These are phyloP conservation scores for Rhizomucor miehei DNA, from an alignment of 371 early-diverging fungal genomes.

Conservation along the genomic window DNA sequence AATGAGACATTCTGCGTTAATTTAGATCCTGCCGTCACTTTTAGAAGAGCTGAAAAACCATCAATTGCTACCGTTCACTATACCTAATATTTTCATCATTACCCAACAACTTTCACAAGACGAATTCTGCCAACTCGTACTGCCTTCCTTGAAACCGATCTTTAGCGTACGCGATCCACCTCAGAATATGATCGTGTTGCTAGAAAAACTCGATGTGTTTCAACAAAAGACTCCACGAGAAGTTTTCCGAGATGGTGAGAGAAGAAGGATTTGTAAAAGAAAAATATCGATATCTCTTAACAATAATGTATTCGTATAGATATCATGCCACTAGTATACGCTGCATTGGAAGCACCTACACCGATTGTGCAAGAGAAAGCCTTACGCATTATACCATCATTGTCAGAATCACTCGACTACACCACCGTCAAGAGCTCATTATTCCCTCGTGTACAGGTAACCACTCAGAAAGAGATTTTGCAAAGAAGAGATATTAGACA, in stretches of 20 bases:
- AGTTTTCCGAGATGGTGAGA: constrained; percentile 56
- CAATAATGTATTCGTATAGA: constrained; percentile 21
- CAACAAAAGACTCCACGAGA: constrained; percentile 62
- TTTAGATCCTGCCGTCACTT: constrained; percentile 67
- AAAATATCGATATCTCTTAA: no score
- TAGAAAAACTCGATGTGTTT: constrained; percentile 62
- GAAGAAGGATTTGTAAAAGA: background rate
- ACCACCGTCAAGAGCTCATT: constrained; percentile 68
- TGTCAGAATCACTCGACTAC: constrained; percentile 66
- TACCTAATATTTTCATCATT: constrained; percentile 75
- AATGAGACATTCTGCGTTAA: background rate
- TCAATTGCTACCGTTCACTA: constrained; percentile 63
- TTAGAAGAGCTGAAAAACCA: constrained; percentile 76
- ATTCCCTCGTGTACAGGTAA: constrained; percentile 72
- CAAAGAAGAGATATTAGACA: background rate
- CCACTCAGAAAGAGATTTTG: no score
- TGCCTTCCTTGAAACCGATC: constrained; percentile 65
- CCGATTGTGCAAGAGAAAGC: constrained; percentile 78
- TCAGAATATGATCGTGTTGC: constrained; percentile 59
- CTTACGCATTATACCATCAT: constrained; percentile 60
- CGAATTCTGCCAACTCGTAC: constrained; percentile 63
- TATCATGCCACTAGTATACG: constrained; percentile 76
- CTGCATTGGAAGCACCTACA: constrained; percentile 61
- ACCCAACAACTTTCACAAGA: constrained; percentile 55
- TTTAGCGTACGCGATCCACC: constrained; percentile 62